Conservation (phyloP, 495 filamentous ascomycete species). For the Opeltia flavorubescens region DNA sequence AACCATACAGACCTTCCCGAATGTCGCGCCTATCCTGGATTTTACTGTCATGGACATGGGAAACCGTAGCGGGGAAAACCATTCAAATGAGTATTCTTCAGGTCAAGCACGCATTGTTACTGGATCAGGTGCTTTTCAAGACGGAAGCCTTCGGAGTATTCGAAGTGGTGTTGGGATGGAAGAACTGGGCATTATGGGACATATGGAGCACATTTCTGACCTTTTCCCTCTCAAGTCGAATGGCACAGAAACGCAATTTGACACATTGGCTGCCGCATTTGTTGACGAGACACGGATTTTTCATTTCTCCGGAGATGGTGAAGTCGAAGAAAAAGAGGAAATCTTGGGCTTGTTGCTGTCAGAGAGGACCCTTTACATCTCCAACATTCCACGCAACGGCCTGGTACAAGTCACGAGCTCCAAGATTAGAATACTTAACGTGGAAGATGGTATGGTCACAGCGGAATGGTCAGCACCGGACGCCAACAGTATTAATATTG, state of each 20-base stretch:
- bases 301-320: constrained; percentile 55
- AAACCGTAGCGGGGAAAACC: constrained; percentile 58
- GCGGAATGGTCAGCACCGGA: constrained; percentile 51
- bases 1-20: constrained; percentile 63
- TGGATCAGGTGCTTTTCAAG: constrained; percentile 73
- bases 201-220: constrained; percentile 60
- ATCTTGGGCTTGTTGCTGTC: constrained; percentile 56
- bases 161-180: constrained; percentile 90
- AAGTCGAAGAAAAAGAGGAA: constrained; percentile 69
- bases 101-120: constrained; percentile 91
- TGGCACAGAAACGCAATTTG: constrained; percentile 30
- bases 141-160: constrained; percentile 76
- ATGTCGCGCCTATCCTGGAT: constrained; percentile 83
- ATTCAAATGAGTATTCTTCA: constrained; percentile 79
- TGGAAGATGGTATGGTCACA: constrained; percentile 51
- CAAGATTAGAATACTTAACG: constrained; percentile 46
- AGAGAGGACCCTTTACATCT: constrained; percentile 58
- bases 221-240: constrained; percentile 51
- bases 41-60: constrained; percentile 94
- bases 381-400: constrained; percentile 44
- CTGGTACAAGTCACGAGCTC: constrained; percentile 68
- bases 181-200: constrained; percentile 67
- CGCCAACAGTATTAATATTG: constrained; percentile 55
- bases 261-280: constrained; percentile 69
- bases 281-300: constrained; percentile 76